phyloP scores from a whole-genome alignment of 441 rosid species.

The Erodium moschatum region DNA sequence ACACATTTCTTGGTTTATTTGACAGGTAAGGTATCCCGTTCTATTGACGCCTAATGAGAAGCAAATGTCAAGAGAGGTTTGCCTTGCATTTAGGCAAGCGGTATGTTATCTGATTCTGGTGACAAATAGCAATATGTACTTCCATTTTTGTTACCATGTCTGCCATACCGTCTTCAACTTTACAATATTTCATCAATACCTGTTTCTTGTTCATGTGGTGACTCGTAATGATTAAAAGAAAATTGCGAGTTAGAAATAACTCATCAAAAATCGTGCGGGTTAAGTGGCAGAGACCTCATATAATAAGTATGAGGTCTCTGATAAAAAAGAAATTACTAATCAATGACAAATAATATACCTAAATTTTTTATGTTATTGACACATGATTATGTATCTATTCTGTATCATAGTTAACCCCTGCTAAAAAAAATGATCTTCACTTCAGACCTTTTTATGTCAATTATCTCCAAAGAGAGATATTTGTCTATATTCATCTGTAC shows the following conservation, averaged over 20 bases:
- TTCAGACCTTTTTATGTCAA: neutral
- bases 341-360: neutral
- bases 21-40: constrained; percentile 97
- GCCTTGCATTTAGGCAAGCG: constrained; percentile 91
- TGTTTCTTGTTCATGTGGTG: neutral
- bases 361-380: neutral
- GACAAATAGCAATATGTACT: constrained; percentile 1
- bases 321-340: neutral
- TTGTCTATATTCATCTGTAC: neutral
- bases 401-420: neutral
- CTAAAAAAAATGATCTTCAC: neutral
- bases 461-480: neutral
- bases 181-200: neutral
- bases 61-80: constrained; percentile 98
- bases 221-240: neutral
- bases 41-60: constrained; percentile 92
- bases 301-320: too few species aligned
- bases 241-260: neutral
- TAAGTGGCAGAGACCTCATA: too few species aligned
- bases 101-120: constrained; percentile 35
- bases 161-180: neutral
- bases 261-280: too few species aligned
- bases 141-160: neutral
- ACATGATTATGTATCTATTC: neutral
- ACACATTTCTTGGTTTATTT: constrained; percentile 16